Conservation (phyloP, 2,329 filamentous ascomycete genomes). For the Pseudogymnoascus sp. region DNA sequence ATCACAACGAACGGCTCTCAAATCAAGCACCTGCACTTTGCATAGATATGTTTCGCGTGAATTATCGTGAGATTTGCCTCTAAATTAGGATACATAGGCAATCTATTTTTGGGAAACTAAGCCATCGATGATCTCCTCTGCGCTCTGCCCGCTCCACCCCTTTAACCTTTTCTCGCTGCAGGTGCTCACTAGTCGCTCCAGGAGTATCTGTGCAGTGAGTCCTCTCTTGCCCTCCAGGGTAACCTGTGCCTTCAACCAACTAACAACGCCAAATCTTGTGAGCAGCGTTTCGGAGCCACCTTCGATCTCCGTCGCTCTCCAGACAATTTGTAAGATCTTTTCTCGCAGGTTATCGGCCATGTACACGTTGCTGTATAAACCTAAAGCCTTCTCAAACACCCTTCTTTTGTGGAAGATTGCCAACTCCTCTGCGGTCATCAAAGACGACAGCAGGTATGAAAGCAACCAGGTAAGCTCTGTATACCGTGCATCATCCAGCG, state of each 20-base stretch:
- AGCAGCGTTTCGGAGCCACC: constrained; percentile 73
- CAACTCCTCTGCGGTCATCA: constrained; percentile 53
- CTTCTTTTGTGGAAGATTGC: constrained; percentile 52
- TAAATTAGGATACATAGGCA: not conserved
- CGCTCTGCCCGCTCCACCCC: constrained; percentile 51
- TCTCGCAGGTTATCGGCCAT: constrained; percentile 49
- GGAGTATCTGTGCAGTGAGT: constrained; percentile 46
- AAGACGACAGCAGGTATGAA: constrained; percentile 58
- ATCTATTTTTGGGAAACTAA: constrained; percentile 6
- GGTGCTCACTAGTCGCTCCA: constrained; percentile 52
- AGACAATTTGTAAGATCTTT: constrained; percentile 54
- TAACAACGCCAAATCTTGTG: constrained; percentile 65
- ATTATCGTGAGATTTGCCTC: not conserved
- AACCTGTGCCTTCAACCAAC: constrained; percentile 62
- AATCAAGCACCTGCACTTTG: not conserved
- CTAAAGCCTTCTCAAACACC: constrained; percentile 69
- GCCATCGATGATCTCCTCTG: constrained; percentile 19
- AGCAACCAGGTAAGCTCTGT: constrained; percentile 70
- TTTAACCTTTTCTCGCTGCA: constrained; percentile 59
- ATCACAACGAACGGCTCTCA: not conserved
- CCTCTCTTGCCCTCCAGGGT: constrained; percentile 42
- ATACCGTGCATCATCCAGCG: constrained; percentile 64
- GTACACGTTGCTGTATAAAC: constrained; percentile 60
- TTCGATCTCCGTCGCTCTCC: constrained; percentile 58
- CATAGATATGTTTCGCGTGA: not conserved